Evolutionary conservation across 306 rosid species (phyloP).

Genomic region (Fragaria nilgerrensis): DNA sequence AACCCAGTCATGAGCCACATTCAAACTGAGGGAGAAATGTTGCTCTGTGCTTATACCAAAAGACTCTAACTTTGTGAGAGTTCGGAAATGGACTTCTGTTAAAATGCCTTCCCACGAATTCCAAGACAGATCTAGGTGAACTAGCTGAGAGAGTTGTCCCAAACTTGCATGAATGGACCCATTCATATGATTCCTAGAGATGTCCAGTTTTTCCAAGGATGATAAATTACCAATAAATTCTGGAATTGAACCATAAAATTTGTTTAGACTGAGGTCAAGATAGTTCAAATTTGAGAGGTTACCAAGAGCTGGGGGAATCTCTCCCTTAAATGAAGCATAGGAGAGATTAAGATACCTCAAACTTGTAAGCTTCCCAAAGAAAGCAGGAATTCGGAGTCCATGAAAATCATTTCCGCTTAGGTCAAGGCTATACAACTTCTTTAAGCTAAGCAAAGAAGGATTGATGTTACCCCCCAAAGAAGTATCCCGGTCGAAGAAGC

Average conservation of each 20-base stretch:
- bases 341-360: constrained; percentile 10
- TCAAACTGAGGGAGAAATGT: background rate
- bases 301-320: background rate
- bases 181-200: background rate
- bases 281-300: background rate
- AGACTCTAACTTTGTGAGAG: background rate
- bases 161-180: constrained; percentile 11
- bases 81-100: constrained; percentile 4
- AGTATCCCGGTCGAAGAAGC: too few species aligned
- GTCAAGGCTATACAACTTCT: constrained; percentile 33
- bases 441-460: constrained; percentile 33
- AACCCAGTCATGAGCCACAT: background rate
- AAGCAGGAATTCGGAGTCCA: constrained; percentile 21
- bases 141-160: background rate
- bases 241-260: background rate
- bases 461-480: constrained; percentile 15
- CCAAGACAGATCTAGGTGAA: background rate
- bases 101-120: background rate
- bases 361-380: background rate
- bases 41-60: background rate
- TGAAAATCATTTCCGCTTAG: constrained; percentile 33
- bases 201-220: background rate
- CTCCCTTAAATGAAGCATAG: background rate
- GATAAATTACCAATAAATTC: background rate
- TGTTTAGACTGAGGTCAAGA: background rate